A percentile compares a stretch with the other conserved stretches of the same genome.
Evolutionary conservation across 78 protist species (phyloP).

Genomic region (Tieghemostelium lacteum): DNA sequence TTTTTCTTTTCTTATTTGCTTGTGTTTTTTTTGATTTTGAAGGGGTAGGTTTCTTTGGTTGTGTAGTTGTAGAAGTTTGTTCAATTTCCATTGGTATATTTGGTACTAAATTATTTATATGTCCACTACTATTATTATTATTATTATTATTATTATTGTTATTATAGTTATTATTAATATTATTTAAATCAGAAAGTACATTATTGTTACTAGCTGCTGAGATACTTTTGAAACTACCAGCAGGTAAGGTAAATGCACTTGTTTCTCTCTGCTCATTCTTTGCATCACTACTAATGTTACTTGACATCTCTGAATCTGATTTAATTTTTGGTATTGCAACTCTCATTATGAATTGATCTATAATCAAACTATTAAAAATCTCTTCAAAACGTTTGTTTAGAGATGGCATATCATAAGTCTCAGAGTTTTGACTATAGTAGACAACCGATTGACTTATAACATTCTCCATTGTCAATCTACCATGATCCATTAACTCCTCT

Average conservation of each 20-base stretch:
- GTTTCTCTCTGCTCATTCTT: slow-evolving; percentile 2
- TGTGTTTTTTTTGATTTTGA: not conserved
- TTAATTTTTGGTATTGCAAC: slow-evolving; percentile 42
- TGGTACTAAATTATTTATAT: no score
- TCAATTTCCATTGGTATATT: not conserved
- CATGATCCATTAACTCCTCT: slow-evolving; percentile 61
- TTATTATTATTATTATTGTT: no score
- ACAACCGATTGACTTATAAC: slow-evolving; percentile 24
- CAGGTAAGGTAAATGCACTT: slow-evolving; percentile 20
- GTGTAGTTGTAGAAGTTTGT: not conserved
- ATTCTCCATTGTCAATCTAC: slow-evolving; percentile 65
- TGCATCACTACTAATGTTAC: not conserved
- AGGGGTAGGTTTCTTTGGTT: not conserved
- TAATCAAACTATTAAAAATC: slow-evolving; percentile 27
- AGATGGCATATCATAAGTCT: slow-evolving; percentile 6
- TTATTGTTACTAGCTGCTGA: not conserved
- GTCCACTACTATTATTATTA: no score
- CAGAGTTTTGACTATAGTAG: not conserved
- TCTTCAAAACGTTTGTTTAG: slow-evolving; percentile 51
- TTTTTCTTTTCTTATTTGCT: slow-evolving; percentile 41
- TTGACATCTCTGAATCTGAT: not conserved
- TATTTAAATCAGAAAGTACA: not conserved
- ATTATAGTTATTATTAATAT: no score
- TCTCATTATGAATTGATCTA: slow-evolving; percentile 73
- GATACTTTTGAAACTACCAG: slow-evolving; percentile 7